Base-by-base conservation (phyloP, 1,284 basidiomycete species). In the Rhodotorula glutinis region DNA sequence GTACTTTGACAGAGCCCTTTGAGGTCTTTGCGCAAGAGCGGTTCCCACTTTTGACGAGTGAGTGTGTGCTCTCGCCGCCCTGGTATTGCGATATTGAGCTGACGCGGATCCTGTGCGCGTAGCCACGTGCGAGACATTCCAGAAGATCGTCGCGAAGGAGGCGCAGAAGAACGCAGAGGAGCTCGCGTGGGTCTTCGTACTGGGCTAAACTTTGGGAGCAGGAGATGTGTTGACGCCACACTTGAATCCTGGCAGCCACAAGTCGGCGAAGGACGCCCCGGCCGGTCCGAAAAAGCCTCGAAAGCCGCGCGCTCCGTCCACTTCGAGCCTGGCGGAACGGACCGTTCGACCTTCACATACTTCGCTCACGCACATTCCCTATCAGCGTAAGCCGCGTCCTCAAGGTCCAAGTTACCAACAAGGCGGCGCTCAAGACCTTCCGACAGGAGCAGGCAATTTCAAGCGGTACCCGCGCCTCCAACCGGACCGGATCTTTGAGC, bases 21-120 rank as follows among this genome's bases (percentile, higher is more conserved):
- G 85, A 86, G n/a, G 93, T 95, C 2, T 94, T 84, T 79, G 92
- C 91, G 5, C 91, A 91, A 43, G 95, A 95, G 80, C 85, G 89
- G 44, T 95, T 94, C 81, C 92, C 92, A 46, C 92, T 47, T 19
- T n/a, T 47, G 33, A 38, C n/a, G 46, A 47, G 21, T 88, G 89
- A 90, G 78, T 75, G 84, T 80, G 71, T 65, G 53, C 16, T 46
- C 30, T 49, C 56, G 27, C n/a, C 61, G 41, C 54, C 66, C 57
- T 19, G 29, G 49, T 55, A 40, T 16, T n/a, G n/a, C 7, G 11
- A 8, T 2, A 13, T 25, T 52, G 43, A 46, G 60, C 54, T 65
- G 66, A 65, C 64, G 51, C 46, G 44, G 53, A 33, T 46, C 53
- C 72, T 66, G 69, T 65, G 33, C 33, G 5, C 33, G 33, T 76